These are phyloP conservation scores for Gyromitra esculenta DNA, from an alignment of 2,329 filamentous ascomycete species.

Conservation along the genomic window DNA sequence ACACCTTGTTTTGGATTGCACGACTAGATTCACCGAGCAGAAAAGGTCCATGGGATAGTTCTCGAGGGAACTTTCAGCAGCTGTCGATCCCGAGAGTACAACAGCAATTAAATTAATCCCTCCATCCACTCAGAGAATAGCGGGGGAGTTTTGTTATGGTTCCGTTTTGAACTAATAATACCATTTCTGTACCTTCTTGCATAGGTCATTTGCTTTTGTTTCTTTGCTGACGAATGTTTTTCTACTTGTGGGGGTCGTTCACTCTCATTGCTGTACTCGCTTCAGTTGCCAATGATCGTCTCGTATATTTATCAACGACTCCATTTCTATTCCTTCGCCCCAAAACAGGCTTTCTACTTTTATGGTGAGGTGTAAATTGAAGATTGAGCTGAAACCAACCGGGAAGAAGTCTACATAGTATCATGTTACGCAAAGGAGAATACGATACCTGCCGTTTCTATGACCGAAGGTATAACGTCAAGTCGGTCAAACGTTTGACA, in stretches of 20 bases:
- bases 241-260: conserved; percentile 23
- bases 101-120: conserved; percentile 20
- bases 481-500: conserved; percentile 28
- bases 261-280: neutral
- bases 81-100: neutral
- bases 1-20: neutral
- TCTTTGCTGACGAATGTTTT: neutral
- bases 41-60: conserved; percentile 5
- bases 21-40: no score
- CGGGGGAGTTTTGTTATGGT: neutral
- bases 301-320: neutral
- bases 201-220: conserved; percentile 23
- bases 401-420: neutral
- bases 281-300: conserved; percentile 33
- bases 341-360: neutral
- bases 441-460: conserved; percentile 21
- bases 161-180: neutral
- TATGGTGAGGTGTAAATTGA: neutral
- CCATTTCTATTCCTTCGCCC: neutral
- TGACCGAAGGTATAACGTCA: conserved; percentile 20
- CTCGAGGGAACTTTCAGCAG: conserved; percentile 1
- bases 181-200: conserved; percentile 24
- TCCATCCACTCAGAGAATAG: conserved; percentile 1
- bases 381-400: neutral
- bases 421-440: conserved; percentile 24